phyloP scores from a whole-genome alignment of 2,329 filamentous ascomycete genomes.

The Zasmidium citrigriseum region DNA sequence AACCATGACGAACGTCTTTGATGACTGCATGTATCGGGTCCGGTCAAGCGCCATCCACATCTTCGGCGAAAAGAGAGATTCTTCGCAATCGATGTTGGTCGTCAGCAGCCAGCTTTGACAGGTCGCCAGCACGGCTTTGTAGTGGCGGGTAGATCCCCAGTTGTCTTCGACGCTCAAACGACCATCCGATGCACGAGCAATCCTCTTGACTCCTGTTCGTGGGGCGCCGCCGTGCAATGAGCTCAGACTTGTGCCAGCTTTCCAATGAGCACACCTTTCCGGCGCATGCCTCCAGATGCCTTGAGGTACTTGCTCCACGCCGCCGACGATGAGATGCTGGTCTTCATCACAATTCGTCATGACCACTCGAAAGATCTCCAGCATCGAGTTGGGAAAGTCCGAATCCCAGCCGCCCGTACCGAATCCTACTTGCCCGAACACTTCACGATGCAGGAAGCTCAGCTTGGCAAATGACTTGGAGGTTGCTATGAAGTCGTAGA shows the following conservation, averaged over 20 bases:
- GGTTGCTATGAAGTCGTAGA: neutral
- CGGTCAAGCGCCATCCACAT: neutral
- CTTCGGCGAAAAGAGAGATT: neutral
- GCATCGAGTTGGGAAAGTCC: neutral
- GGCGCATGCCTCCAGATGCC: neutral
- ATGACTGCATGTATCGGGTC: neutral
- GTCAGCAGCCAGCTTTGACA: neutral
- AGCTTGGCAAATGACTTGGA: neutral
- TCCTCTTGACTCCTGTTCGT: neutral
- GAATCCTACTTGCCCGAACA: neutral
- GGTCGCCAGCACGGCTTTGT: neutral
- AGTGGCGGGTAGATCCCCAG: neutral
- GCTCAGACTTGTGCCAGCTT: neutral
- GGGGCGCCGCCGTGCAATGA: neutral
- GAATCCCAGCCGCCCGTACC: neutral
- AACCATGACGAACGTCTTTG: neutral
- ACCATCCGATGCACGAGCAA: neutral
- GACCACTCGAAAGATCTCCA: neutral
- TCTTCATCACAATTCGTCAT: neutral
- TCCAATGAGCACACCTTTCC: neutral
- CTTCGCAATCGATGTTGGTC: neutral
- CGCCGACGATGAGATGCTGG: neutral
- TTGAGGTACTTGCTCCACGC: neutral
- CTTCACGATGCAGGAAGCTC: neutral
- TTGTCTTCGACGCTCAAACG: neutral